phyloP scores from a whole-genome alignment of 1,139 yeast genomes.

The Kazachstania sp. region DNA sequence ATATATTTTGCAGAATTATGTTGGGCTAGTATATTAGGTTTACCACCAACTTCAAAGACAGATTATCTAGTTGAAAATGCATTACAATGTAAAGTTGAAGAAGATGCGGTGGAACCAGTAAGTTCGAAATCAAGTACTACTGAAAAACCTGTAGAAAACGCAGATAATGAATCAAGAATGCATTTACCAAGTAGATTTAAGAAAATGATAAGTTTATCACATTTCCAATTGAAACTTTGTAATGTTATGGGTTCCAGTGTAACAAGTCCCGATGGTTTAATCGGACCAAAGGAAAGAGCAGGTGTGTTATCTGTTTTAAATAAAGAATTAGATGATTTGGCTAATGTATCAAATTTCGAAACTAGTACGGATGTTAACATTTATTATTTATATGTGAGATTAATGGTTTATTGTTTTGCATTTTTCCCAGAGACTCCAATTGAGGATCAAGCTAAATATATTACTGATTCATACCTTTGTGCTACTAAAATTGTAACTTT shows the following conservation, averaged over 20 bases:
- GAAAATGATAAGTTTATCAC: slow-evolving; percentile 62
- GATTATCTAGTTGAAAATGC: slow-evolving; percentile 80
- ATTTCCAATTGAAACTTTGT: slow-evolving; percentile 77
- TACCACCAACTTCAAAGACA: slow-evolving; percentile 80
- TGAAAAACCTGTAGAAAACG: neutral
- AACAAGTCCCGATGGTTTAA: slow-evolving; percentile 81
- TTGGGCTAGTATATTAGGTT: slow-evolving; percentile 81
- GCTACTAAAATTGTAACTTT: slow-evolving; percentile 79
- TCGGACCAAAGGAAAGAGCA: slow-evolving; percentile 77
- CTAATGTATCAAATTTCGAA: slow-evolving; percentile 30
- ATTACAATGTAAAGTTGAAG: slow-evolving; percentile 34
- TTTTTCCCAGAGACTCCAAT: slow-evolving; percentile 86
- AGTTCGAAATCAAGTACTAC: neutral
- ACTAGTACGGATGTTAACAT: slow-evolving; percentile 69
- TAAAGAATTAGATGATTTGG: slow-evolving; percentile 66
- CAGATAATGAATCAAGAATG: neutral
- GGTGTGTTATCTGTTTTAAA: slow-evolving; percentile 69
- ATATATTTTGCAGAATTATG: slow-evolving; percentile 83
- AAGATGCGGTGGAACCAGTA: slow-evolving; percentile 5
- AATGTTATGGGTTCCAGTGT: slow-evolving; percentile 84
- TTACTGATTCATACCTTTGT: slow-evolving; percentile 69
- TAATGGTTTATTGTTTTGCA: slow-evolving; percentile 83
- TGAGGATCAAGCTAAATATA: slow-evolving; percentile 74
- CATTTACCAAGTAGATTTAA: slow-evolving; percentile 63
- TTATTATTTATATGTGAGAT: slow-evolving; percentile 66